A percentile compares a stretch with the other conserved stretches of the same genome.
Conservation (phyloP, 2,329 filamentous ascomycete species). For the Ophiocordyceps sinensis region DNA sequence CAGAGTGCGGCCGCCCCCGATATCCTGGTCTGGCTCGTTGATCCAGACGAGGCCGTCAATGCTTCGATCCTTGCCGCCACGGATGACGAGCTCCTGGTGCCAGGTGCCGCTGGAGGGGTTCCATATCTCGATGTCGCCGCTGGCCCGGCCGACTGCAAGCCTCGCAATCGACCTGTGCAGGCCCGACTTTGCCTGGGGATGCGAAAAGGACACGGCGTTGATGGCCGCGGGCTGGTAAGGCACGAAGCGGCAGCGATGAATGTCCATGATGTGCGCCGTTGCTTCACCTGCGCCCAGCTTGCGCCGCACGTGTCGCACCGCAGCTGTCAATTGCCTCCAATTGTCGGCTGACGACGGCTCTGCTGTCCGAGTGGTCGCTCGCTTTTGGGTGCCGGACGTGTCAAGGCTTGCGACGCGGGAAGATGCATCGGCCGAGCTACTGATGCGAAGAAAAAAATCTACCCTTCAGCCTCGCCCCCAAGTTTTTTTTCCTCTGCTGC, state of each 20-base stretch:
- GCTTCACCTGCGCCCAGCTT: not conserved
- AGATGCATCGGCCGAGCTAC: not conserved
- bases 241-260: slow-evolving; percentile 94
- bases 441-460: not conserved
- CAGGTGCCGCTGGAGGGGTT: slow-evolving; percentile 71
- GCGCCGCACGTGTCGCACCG: not conserved
- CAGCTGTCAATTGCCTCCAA: too few species aligned
- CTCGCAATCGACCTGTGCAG: slow-evolving; percentile 44
- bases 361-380: not conserved
- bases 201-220: slow-evolving; percentile 88
- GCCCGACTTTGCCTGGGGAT: slow-evolving; percentile 39
- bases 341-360: slow-evolving; percentile 1
- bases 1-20: slow-evolving; percentile 44
- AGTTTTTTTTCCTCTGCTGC: slow-evolving; percentile 15
- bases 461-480: slow-evolving; percentile 8
- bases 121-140: slow-evolving; percentile 97
- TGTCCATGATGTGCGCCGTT: slow-evolving; percentile 53
- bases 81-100: slow-evolving; percentile 79
- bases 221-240: slow-evolving; percentile 84
- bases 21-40: slow-evolving; percentile 62
- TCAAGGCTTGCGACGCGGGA: not conserved
- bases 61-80: slow-evolving; percentile 70
- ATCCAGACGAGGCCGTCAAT: slow-evolving; percentile 89
- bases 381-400: not conserved
- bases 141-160: slow-evolving; percentile 79